Conservation (phyloP, 768 basidiomycete species). For the Boletus subcaerulescens region DNA sequence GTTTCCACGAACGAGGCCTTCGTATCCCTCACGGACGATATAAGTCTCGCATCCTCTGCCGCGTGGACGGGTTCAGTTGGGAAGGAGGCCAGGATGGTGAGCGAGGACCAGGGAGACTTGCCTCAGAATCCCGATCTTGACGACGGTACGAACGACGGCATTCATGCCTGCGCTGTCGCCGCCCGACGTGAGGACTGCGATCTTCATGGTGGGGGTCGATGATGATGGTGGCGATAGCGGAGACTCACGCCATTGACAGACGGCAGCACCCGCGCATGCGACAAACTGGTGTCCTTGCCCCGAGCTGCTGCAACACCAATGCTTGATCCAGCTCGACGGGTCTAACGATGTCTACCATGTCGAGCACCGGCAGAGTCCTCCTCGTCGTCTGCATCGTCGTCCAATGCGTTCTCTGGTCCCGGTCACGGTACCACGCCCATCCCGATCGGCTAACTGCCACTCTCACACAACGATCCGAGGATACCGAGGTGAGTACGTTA, state of each 20-base stretch:
- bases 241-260: too few species aligned
- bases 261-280: too few species aligned
- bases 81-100: too few species aligned
- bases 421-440: slow-evolving; percentile 44
- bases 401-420: slow-evolving; percentile 69
- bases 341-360: slow-evolving; percentile 37
- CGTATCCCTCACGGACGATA: slow-evolving; percentile 97
- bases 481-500: too few species aligned
- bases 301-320: too few species aligned
- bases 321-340: too few species aligned
- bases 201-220: too few species aligned
- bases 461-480: neutral
- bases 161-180: slow-evolving; percentile 99
- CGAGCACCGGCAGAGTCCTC: slow-evolving; percentile 44
- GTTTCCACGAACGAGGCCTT: slow-evolving; percentile 93
- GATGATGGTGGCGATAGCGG: too few species aligned
- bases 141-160: slow-evolving; percentile 53
- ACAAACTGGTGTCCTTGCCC: too few species aligned
- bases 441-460: neutral
- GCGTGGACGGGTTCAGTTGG: too few species aligned
- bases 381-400: slow-evolving; percentile 52
- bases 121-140: slow-evolving; percentile 80
- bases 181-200: slow-evolving; percentile 84
- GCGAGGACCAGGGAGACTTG: too few species aligned
- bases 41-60: slow-evolving; percentile 87